Base-by-base conservation (phyloP, 768 basidiomycete genomes). In the Auriscalpium orientale region DNA sequence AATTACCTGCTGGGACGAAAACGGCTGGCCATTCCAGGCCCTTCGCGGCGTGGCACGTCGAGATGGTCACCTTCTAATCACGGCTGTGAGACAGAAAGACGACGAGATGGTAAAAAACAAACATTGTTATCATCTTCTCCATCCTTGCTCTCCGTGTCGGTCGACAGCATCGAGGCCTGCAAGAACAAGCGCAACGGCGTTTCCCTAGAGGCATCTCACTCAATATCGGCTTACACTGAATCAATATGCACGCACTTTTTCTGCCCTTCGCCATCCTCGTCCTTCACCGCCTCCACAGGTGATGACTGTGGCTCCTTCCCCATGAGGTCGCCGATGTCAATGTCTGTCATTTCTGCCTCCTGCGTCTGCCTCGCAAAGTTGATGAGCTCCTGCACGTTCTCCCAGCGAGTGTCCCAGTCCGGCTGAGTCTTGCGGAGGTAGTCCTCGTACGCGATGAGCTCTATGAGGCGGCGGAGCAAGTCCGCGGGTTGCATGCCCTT, bases 1-100 rank as follows among this genome's bases (percentile, higher is more conserved):
- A 53, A 66, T 58, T 64, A 85, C 85, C 83, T 13, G 85, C 81
- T 21, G 87, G 87, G 18, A 90, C 73, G 58, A 94, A 84, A 0
- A 94, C 90, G 1, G 93, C 87, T 1, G 92, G 91, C 91, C 91
- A 95, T 68, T 95, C 92, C 8, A 94, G 72, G 0, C 92, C 91
- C 67, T 95, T 95, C 0, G 91, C 91, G 36, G 90, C 82, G 71
- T 95, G 92, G 54, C 91, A 91, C 0, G 92, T 95, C 2, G 86
- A 78, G 46, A 94, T 82, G 1, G 84, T 87, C 8, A 94, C 90
- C 78, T 86, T 89, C 87, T 90, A 21, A 10, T 20, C 15, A 50
- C 20, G 20, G 54, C 36, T 52, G 18, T 53, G 18, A 11, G 15
- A 15, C 16, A 3, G 20, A 49, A 12, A 45, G 18, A 48, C 9